Evolutionary conservation across 768 basidiomycete genomes (phyloP).

Genomic region (Boletus sp.): DNA sequence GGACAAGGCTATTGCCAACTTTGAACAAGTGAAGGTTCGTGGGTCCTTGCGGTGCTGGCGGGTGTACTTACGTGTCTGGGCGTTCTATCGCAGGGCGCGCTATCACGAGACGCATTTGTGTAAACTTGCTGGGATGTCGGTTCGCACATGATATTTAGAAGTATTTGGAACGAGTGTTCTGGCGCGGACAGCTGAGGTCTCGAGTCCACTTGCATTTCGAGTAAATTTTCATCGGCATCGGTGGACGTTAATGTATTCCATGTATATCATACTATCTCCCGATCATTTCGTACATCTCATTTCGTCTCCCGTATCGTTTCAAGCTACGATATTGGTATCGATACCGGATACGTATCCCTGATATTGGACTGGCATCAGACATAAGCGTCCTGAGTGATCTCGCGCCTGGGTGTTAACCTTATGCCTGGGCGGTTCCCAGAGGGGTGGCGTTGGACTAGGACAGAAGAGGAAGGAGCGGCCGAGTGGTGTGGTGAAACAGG

Average conservation of each 20-base stretch:
- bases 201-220: neutral
- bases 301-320: conserved; percentile 14
- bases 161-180: neutral
- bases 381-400: conserved; percentile 9
- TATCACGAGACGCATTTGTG: conserved; percentile 55
- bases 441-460: conserved; percentile 2
- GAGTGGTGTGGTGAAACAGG: conserved; percentile 2
- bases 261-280: conserved; percentile 22
- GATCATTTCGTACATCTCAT: conserved; percentile 20
- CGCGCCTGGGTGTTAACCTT: conserved; percentile 11
- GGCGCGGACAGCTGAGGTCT: neutral
- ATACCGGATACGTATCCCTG: conserved; percentile 18
- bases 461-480: conserved; percentile 10
- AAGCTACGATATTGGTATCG: conserved; percentile 16
- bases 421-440: conserved; percentile 6
- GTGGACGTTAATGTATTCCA: conserved; percentile 25
- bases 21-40: conserved; percentile 82
- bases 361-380: conserved; percentile 22
- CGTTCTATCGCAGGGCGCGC: conserved; percentile 37
- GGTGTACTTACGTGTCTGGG: conserved; percentile 26
- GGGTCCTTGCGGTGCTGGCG: neutral
- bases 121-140: conserved; percentile 31
- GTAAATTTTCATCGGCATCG: neutral
- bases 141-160: conserved; percentile 18
- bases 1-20: conserved; percentile 76